phyloP scores from a whole-genome alignment of 768 basidiomycete genomes.

The Russula compacta region DNA sequence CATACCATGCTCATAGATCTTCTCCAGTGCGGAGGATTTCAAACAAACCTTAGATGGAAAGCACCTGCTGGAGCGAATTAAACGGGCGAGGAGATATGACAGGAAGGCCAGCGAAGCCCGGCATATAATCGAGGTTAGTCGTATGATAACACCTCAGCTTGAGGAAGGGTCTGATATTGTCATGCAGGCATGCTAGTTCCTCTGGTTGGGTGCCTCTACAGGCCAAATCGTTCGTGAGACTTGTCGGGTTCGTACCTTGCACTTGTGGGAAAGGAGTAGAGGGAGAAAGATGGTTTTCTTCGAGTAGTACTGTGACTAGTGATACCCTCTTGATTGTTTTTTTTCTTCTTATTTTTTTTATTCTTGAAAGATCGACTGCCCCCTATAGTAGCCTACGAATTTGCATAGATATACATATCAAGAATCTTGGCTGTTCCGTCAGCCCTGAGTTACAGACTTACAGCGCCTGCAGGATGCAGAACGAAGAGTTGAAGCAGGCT shows the following conservation, averaged over 20 bases:
- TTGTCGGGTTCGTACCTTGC: background rate
- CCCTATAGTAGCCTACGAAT: too few species aligned
- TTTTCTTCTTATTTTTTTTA: too few species aligned
- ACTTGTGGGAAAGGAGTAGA: background rate
- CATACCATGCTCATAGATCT: background rate
- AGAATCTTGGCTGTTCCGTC: too few species aligned
- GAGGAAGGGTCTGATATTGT: background rate
- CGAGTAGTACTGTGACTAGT: too few species aligned
- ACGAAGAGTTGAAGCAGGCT: too few species aligned
- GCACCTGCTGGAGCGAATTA: background rate
- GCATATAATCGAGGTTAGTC: background rate
- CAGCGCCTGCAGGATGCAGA: too few species aligned
- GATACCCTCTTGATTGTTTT: too few species aligned
- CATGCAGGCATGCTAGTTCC: background rate
- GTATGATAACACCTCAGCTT: background rate
- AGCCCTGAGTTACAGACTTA: too few species aligned
- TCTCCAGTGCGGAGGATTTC: background rate
- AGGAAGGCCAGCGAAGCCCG: background rate
- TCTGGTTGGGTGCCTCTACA: background rate
- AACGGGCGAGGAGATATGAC: background rate
- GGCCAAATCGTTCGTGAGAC: background rate
- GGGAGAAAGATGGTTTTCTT: too few species aligned
- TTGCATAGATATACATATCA: too few species aligned
- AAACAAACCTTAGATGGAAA: background rate
- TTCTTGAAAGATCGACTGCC: too few species aligned